phyloP scores from a whole-genome alignment of 2,329 filamentous ascomycete species.

The Alternaria conjuncta region DNA sequence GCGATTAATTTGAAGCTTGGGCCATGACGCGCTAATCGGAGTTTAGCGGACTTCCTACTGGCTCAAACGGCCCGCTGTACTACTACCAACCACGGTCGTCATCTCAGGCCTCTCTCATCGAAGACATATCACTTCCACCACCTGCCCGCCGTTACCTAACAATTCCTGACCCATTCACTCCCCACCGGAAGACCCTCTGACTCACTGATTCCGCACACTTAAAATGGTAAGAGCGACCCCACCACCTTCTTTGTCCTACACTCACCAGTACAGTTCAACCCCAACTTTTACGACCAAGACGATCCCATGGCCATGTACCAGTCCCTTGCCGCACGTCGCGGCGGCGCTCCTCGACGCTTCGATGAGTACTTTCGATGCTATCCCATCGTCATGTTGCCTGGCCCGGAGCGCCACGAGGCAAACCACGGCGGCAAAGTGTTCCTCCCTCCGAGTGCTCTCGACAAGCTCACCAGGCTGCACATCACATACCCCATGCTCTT shows the following conservation, averaged over 20 bases:
- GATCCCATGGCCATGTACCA: constrained; percentile 62
- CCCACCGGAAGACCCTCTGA: background rate
- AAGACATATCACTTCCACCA: constrained; percentile 12
- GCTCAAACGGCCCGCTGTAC: constrained; percentile 28
- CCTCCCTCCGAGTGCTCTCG: constrained; percentile 91
- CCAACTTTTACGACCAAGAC: constrained; percentile 60
- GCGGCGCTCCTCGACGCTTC: constrained; percentile 73
- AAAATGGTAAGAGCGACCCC: constrained; percentile 44
- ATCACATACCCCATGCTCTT: constrained; percentile 98
- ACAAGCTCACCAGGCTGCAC: constrained; percentile 94
- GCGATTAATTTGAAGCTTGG: constrained; percentile 26
- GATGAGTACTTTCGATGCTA: constrained; percentile 99
- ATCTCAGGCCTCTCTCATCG: constrained; percentile 2
- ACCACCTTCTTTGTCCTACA: constrained; percentile 18
- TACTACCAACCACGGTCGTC: constrained; percentile 18
- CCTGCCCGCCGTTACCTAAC: constrained; percentile 23
- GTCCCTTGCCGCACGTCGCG: constrained; percentile 56
- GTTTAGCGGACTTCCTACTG: constrained; percentile 10
- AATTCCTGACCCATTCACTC: background rate
- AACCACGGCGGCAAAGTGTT: constrained; percentile 99
- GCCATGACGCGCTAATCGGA: constrained; percentile 14
- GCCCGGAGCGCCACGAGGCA: constrained; percentile 83
- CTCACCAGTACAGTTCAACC: constrained; percentile 47
- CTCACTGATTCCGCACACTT: background rate
- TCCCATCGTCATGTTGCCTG: constrained; percentile 91